Conservation (phyloP, 768 basidiomycete species). For the Phallus indusiatus region DNA sequence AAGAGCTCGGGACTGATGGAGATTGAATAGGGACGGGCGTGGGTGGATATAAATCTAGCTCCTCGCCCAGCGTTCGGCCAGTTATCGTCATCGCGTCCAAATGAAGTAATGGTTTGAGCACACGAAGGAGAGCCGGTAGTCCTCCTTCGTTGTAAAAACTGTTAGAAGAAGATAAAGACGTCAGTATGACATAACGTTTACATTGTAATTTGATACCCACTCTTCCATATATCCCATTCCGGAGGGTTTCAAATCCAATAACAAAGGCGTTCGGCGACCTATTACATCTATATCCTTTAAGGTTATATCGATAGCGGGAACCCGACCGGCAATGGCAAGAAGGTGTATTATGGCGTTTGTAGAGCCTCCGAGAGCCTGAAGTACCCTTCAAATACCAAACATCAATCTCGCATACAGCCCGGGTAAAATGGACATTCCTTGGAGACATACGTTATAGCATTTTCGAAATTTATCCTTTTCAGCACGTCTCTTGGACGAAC, state of each 20-base stretch:
- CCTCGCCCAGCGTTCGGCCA: conserved; percentile 12
- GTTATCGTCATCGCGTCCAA: conserved; percentile 13
- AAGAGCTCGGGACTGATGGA: background rate
- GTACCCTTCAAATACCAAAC: background rate
- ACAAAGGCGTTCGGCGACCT: conserved; percentile 10
- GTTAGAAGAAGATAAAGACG: background rate
- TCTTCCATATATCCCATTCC: conserved; percentile 14
- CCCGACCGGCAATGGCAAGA: conserved; percentile 13
- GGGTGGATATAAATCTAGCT: conserved; percentile 9
- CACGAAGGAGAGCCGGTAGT: conserved; percentile 9
- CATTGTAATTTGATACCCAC: background rate
- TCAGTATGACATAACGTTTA: background rate
- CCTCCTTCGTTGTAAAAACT: conserved; percentile 14
- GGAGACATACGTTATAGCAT: conserved; percentile 13
- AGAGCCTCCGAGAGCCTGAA: conserved; percentile 15
- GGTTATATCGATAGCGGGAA: conserved; percentile 2
- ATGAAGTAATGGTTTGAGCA: conserved; percentile 7
- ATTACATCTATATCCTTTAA: conserved; percentile 13
- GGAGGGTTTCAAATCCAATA: conserved; percentile 15
- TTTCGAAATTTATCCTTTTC: conserved; percentile 12
- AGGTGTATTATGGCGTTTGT: conserved; percentile 15
- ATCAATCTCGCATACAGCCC: background rate
- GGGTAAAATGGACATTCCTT: background rate
- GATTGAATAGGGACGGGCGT: background rate
- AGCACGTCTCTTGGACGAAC: conserved; percentile 7